Conservation (phyloP, 2,329 filamentous ascomycete genomes). For the Scedosporium dehoogii region DNA sequence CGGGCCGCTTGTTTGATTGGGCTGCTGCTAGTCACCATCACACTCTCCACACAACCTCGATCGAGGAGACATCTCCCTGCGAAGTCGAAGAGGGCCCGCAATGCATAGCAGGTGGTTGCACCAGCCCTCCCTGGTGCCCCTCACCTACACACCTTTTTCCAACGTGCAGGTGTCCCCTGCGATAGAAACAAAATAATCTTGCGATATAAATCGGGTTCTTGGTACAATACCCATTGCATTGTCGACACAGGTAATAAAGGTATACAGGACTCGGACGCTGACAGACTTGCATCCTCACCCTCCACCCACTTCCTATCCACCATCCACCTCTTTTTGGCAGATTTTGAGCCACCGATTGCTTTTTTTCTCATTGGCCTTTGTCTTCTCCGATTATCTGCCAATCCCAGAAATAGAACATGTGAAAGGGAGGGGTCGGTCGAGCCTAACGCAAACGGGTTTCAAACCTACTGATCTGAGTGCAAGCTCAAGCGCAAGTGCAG, state of each 20-base stretch:
- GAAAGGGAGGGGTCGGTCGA: neutral
- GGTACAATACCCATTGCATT: neutral
- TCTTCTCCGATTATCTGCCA: neutral
- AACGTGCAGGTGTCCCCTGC: neutral
- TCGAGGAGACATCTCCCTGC: neutral
- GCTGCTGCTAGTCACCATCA: neutral
- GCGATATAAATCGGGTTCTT: neutral
- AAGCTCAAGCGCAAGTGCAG: neutral
- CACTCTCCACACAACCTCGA: neutral
- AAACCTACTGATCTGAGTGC: neutral
- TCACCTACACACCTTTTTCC: neutral
- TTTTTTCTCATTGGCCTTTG: neutral
- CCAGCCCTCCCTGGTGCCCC: neutral
- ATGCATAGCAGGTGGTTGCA: neutral
- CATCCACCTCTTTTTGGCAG: neutral
- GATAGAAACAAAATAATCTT: no score
- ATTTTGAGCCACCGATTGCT: neutral
- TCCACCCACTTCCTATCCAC: neutral
- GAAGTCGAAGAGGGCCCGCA: neutral
- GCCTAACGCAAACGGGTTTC: neutral
- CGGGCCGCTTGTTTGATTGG: neutral
- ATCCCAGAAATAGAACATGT: neutral
- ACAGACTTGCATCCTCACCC: neutral
- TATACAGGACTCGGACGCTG: neutral
- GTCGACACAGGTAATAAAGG: neutral